Conservation (phyloP, 495 filamentous ascomycete species). For the Cercophora sp. region DNA sequence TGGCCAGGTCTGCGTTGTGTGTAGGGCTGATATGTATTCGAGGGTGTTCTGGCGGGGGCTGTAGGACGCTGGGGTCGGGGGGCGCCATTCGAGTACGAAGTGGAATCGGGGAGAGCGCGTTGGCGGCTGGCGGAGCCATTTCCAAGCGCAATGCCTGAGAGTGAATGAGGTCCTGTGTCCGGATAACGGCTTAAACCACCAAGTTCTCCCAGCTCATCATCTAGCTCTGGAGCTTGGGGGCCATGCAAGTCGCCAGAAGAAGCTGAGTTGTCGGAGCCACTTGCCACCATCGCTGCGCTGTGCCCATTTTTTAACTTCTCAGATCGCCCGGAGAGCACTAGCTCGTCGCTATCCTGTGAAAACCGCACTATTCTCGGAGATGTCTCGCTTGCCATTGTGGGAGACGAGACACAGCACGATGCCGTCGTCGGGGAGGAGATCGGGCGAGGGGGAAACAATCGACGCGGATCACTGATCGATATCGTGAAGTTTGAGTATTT, state of each 20-base stretch:
- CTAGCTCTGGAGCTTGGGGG: slow-evolving; percentile 38
- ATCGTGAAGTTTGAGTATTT: too few species aligned
- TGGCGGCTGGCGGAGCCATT: slow-evolving; percentile 33
- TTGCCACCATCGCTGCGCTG: slow-evolving; percentile 48
- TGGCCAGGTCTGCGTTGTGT: slow-evolving; percentile 32
- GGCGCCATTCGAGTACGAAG: slow-evolving; percentile 25
- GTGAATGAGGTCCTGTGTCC: slow-evolving; percentile 28
- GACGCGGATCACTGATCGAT: too few species aligned
- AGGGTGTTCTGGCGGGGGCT: slow-evolving; percentile 41
- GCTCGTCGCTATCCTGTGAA: slow-evolving; percentile 38
- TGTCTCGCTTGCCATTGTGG: slow-evolving; percentile 39
- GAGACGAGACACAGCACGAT: too few species aligned
- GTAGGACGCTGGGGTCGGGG: slow-evolving; percentile 32
- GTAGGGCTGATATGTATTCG: slow-evolving; percentile 48
- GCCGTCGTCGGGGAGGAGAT: neutral
- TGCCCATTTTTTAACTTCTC: slow-evolving; percentile 35
- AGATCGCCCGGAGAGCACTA: slow-evolving; percentile 15
- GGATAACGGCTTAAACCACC: slow-evolving; percentile 38
- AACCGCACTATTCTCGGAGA: slow-evolving; percentile 53
- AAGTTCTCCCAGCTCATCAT: slow-evolving; percentile 39
- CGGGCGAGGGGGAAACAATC: neutral
- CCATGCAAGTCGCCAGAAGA: slow-evolving; percentile 58
- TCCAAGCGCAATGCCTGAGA: slow-evolving; percentile 22
- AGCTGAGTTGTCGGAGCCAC: slow-evolving; percentile 61
- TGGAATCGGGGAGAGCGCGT: slow-evolving; percentile 21